Percentiles rank a stretch among this genome's conserved stretches.
These are phyloP conservation scores for Annulohypoxylon nitens DNA, from an alignment of 495 filamentous ascomycete genomes.

Conservation along the genomic window DNA sequence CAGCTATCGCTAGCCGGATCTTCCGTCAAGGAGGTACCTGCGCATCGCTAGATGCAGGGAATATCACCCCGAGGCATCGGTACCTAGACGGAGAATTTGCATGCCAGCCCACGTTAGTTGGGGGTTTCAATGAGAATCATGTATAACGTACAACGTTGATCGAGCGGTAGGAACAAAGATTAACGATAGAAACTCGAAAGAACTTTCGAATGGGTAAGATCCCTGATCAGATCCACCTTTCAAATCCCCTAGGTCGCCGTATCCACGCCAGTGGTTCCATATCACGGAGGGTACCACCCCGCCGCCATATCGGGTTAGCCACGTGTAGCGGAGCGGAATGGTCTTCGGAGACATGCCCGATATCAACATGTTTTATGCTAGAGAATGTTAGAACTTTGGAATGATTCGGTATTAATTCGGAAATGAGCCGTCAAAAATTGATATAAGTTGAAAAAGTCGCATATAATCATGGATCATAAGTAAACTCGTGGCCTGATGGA, in stretches of 20 bases:
- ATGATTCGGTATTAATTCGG: constrained; percentile 5
- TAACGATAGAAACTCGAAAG: constrained; percentile 17
- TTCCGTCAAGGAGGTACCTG: constrained; percentile 6
- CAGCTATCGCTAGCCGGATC: constrained; percentile 27
- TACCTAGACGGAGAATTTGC: not conserved
- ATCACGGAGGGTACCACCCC: constrained; percentile 52
- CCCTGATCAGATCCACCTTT: constrained; percentile 8
- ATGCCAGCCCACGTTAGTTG: constrained; percentile 13
- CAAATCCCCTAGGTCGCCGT: constrained; percentile 12
- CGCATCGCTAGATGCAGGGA: constrained; percentile 37
- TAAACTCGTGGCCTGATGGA: constrained; percentile 11
- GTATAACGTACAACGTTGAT: not conserved
- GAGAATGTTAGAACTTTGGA: not conserved
- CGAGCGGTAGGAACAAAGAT: not conserved
- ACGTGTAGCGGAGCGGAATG: constrained; percentile 30
- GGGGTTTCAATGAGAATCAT: constrained; percentile 15
- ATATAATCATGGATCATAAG: not conserved
- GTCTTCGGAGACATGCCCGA: constrained; percentile 33
- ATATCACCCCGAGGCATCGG: constrained; percentile 16
- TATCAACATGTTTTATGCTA: not conserved
- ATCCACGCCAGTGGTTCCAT: constrained; percentile 40
- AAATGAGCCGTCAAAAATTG: not conserved
- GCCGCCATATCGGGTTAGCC: constrained; percentile 52
- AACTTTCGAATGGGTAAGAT: not conserved
- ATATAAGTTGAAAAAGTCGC: not conserved